phyloP scores from a whole-genome alignment of 371 early-diverging fungal genomes.

The Zychaea mexicana region DNA sequence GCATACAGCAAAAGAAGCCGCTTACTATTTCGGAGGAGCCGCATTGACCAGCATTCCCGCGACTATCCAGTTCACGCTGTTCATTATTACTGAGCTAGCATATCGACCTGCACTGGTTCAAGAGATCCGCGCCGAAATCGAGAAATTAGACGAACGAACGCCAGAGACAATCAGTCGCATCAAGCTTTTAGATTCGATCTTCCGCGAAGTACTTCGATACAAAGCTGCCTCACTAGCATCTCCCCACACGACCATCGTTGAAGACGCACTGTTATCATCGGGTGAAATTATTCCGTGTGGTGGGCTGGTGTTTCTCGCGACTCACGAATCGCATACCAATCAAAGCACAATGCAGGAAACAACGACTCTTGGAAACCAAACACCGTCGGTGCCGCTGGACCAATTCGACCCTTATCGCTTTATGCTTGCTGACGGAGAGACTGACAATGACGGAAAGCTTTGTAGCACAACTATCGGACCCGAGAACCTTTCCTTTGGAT shows the following conservation, averaged over 20 bases:
- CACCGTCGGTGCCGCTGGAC: not conserved
- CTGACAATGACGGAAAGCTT: not conserved
- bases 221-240: slow-evolving; percentile 30
- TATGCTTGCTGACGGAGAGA: not conserved
- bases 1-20: slow-evolving; percentile 22
- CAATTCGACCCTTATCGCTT: slow-evolving; percentile 29
- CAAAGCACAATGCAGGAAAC: not conserved
- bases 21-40: slow-evolving; percentile 31
- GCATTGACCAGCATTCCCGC: slow-evolving; percentile 43
- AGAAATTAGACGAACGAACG: slow-evolving; percentile 10
- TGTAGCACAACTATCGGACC: slow-evolving; percentile 15
- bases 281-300: not conserved
- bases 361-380: not conserved
- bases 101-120: slow-evolving; percentile 26
- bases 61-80: slow-evolving; percentile 29
- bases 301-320: not conserved
- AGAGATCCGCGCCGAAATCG: slow-evolving; percentile 24
- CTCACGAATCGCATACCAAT: not conserved
- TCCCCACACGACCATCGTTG: slow-evolving; percentile 31
- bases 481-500: slow-evolving; percentile 25
- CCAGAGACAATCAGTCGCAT: slow-evolving; percentile 33
- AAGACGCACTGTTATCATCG: slow-evolving; percentile 25
- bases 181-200: slow-evolving; percentile 48
- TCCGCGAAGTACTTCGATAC: slow-evolving; percentile 47
- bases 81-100: slow-evolving; percentile 32